Percentiles rank a stretch among this genome's conserved stretches.
Evolutionary conservation across 176 grass and related monocot species (phyloP).

Genomic region (Juncus inflexus): DNA sequence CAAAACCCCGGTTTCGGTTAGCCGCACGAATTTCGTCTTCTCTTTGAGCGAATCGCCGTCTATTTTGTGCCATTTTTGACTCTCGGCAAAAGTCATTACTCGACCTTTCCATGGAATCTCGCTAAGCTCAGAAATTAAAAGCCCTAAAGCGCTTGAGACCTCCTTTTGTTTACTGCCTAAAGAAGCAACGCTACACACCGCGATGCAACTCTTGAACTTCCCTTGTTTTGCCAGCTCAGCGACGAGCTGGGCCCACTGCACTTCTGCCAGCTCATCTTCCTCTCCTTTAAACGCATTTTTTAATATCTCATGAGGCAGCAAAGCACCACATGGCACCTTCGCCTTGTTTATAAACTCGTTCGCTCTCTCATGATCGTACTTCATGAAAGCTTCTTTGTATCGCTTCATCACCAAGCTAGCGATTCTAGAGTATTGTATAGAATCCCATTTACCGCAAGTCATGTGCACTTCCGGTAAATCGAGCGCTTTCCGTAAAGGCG

Average conservation of each 20-base stretch:
- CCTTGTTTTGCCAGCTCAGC: conserved; percentile 23
- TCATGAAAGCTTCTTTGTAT: conserved; percentile 57
- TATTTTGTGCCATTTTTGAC: conserved; percentile 40
- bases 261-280: conserved; percentile 34
- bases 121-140: conserved; percentile 64
- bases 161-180: conserved; percentile 17
- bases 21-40: conserved; percentile 31
- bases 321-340: conserved; percentile 55
- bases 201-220: conserved; percentile 55
- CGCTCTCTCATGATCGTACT: conserved; percentile 60
- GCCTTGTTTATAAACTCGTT: conserved; percentile 52
- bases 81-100: conserved; percentile 44
- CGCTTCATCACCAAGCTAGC: conserved; percentile 79
- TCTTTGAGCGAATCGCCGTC: conserved; percentile 42
- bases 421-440: conserved; percentile 61
- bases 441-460: conserved; percentile 40
- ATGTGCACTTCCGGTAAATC: conserved; percentile 75
- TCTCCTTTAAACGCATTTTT: conserved; percentile 14
- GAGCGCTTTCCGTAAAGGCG: conserved; percentile 61
- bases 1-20: conserved; percentile 15
- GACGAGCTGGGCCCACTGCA: conserved; percentile 40
- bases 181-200: conserved; percentile 43
- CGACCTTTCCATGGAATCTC: conserved; percentile 53
- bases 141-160: conserved; percentile 49
- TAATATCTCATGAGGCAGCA: conserved; percentile 66